Evolutionary conservation across 2,329 filamentous ascomycete genomes (phyloP), one percentile per base, ranked within the genome.

Genomic region (Talaromyces marneffei): DNA sequence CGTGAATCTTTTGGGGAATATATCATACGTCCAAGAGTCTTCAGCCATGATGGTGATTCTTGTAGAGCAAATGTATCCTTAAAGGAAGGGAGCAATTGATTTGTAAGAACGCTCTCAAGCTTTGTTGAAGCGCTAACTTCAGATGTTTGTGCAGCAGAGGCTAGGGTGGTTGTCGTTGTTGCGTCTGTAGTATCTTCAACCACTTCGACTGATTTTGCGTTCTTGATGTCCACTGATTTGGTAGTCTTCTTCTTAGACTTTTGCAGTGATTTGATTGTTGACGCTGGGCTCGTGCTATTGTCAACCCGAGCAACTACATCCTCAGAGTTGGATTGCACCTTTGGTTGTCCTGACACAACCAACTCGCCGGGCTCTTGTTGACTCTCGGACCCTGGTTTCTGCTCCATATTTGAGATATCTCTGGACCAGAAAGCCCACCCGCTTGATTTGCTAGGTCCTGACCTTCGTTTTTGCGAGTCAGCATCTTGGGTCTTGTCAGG

Each of bases 21-120:
- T 18, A 80, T 66, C 25, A 79, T 64, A 68, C 81, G 68, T 12
- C 75, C 72, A 50, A 82, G 69, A 31, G 77, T 76, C 64, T 87
- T 84, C n/a, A 91, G 70, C 16, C 92, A 83, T 4, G 88, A 89
- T 1, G 88, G 87, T 9, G 72, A 71, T 63, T 77, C 74, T 66
- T 78, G 71, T 54, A 73, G 61, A 33, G 70, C 68, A 63, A 81
- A 81, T 7, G 78, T 82, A 23, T 77, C 75, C 62, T 74, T 73
- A 52, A 83, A 79, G 16, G 70, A 70, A 7, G 81, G 81, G 29
- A 83, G 71, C 4, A 83, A 69, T 62, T 82, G 74, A 62, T 82
- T 82, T 10, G 77, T 74, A 8, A 77, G 63, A 5, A 72, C 68
- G 48, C 66, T 73, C 60, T 72, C 73, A 58, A 73, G 62, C 58